phyloP scores from a whole-genome alignment of 2,329 filamentous ascomycete species.

The Blastomyces emzantsi region DNA sequence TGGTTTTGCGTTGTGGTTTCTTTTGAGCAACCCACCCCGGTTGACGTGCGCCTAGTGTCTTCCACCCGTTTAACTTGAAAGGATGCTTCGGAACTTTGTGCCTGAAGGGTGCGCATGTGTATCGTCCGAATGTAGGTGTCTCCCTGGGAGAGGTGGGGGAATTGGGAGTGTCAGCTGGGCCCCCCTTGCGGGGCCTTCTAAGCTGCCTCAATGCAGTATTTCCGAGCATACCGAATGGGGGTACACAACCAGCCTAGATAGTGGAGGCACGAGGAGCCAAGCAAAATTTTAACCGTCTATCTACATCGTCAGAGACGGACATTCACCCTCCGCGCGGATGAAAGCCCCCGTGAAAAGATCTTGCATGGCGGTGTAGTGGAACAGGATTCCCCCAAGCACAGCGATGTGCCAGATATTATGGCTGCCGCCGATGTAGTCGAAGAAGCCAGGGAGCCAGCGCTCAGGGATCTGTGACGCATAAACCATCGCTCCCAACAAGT shows the following conservation, averaged over 20 bases:
- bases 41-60: not conserved
- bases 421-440: conserved; percentile 90
- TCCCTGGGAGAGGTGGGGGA: no score
- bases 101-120: not conserved
- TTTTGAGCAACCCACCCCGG: not conserved
- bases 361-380: conserved; percentile 95
- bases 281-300: not conserved
- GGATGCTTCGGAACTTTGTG: not conserved
- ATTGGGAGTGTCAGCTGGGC: not conserved
- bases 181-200: not conserved
- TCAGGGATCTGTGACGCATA: conserved; percentile 92
- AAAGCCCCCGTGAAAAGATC: conserved; percentile 80
- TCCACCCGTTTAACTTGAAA: no score
- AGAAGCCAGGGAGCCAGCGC: conserved; percentile 82
- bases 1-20: not conserved
- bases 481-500: conserved; percentile 71
- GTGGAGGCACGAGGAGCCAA: not conserved
- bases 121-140: not conserved
- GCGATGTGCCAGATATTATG: conserved; percentile 98
- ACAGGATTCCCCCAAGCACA: conserved; percentile 90
- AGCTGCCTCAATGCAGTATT: not conserved
- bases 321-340: conserved; percentile 50
- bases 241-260: not conserved
- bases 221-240: not conserved
- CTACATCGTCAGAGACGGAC: conserved; percentile 13